Conservation (phyloP, 495 filamentous ascomycete genomes). For the Aspergillus saccharolyticus region DNA sequence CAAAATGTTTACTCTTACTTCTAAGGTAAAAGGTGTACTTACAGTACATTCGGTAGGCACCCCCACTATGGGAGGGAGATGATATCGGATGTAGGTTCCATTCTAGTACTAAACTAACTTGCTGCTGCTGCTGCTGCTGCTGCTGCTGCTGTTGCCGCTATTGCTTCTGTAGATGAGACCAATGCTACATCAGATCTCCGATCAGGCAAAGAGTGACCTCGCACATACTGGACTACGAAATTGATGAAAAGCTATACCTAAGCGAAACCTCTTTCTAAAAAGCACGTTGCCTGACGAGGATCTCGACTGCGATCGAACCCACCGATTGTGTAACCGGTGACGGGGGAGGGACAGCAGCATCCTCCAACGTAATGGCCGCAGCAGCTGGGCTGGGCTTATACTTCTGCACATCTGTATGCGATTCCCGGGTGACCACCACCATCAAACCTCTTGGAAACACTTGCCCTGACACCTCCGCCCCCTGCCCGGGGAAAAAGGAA, state of each 20-base stretch:
- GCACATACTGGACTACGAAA: no score
- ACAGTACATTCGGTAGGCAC: not conserved
- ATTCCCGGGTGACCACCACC: not conserved
- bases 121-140: no score
- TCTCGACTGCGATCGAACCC: not conserved
- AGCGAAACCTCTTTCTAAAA: no score
- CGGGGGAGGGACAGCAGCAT: not conserved
- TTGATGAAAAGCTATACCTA: no score
- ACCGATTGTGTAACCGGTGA: not conserved
- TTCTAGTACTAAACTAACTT: no score
- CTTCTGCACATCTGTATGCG: not conserved
- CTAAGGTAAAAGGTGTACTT: no score
- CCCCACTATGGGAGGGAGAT: not conserved
- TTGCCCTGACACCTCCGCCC: not conserved
- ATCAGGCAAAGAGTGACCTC: no score
- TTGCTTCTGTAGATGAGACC: no score
- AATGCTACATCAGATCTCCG: no score
- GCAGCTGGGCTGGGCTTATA: not conserved
- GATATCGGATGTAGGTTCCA: not conserved
- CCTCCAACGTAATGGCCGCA: not conserved
- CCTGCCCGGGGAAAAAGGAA: not conserved
- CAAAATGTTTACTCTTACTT: no score
- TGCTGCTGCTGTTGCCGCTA: no score
- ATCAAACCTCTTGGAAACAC: not conserved
- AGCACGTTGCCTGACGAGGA: not conserved